Percentiles rank a stretch among this genome's conserved stretches.
Conservation (phyloP, 352 stramenopile genomes). For the Phytopythium chamaehyphon region DNA sequence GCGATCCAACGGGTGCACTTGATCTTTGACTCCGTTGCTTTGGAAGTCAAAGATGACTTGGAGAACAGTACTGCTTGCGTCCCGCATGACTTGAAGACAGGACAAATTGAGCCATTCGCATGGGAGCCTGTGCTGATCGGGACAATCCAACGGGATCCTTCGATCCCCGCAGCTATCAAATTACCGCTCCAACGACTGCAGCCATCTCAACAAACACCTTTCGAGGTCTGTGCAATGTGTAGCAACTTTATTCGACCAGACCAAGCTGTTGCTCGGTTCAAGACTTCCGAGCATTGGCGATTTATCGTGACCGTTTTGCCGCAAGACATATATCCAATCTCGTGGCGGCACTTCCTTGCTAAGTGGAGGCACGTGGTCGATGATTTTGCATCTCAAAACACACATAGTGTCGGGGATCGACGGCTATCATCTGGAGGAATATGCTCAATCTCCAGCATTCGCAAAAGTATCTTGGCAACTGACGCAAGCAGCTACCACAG, state of each 20-base stretch:
- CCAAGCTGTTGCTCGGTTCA: not conserved
- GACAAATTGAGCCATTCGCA: conserved; percentile 10
- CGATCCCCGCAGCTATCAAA: conserved; percentile 27
- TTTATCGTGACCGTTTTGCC: conserved; percentile 4
- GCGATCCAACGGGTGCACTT: too few relatives aligned
- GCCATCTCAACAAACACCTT: not conserved
- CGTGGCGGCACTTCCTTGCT: conserved; percentile 48
- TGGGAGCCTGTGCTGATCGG: conserved; percentile 42
- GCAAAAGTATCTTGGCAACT: conserved; percentile 20
- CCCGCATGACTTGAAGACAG: too few relatives aligned
- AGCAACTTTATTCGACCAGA: not conserved
- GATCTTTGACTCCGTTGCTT: too few relatives aligned
- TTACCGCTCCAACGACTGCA: conserved; percentile 16
- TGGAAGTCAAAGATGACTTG: not conserved
- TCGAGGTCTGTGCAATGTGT: not conserved
- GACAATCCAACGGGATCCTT: conserved; percentile 14
- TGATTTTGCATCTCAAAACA: conserved; percentile 6
- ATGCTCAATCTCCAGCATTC: conserved; percentile 28
- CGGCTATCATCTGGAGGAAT: conserved; percentile 9
- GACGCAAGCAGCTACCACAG: conserved; percentile 40
- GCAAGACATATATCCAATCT: conserved; percentile 38
- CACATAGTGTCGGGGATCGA: not conserved
- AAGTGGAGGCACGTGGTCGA: conserved; percentile 39
- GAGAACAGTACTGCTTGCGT: conserved; percentile 2
- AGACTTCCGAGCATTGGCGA: conserved; percentile 3